A percentile compares a stretch with the other conserved stretches of the same genome.
These are phyloP conservation scores for Clarireedia monteithiana DNA, from an alignment of 2,329 filamentous ascomycete species.

Conservation along the genomic window DNA sequence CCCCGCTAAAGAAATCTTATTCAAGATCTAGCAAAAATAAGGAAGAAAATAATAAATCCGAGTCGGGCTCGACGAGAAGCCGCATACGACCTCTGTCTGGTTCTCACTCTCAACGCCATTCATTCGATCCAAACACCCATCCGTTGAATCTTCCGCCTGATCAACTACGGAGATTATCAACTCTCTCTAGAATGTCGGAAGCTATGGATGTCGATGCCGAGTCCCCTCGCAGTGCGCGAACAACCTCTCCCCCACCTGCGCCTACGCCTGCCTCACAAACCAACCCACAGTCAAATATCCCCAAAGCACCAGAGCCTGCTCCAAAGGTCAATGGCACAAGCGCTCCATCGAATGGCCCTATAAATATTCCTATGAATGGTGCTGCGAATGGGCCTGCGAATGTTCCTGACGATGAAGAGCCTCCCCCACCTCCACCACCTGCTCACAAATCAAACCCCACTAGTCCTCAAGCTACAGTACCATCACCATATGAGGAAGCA, in stretches of 20 bases:
- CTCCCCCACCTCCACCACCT: constrained; percentile 55
- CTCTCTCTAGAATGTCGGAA: constrained; percentile 51
- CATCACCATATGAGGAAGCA: constrained; percentile 55
- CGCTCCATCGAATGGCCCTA: background rate
- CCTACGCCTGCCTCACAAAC: constrained; percentile 27
- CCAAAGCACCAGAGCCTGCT: constrained; percentile 29
- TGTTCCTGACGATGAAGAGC: constrained; percentile 15
- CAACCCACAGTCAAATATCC: background rate
- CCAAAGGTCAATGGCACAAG: constrained; percentile 37
- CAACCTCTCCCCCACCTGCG: constrained; percentile 46
- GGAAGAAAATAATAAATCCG: constrained; percentile 21
- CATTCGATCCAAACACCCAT: constrained; percentile 63
- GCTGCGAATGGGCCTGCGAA: constrained; percentile 31
- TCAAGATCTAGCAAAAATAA: constrained; percentile 23
- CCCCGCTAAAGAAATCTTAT: constrained; percentile 27
- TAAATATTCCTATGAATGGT: constrained; percentile 31
- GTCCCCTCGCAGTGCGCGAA: constrained; percentile 35
- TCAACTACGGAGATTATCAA: constrained; percentile 70
- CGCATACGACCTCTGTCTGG: constrained; percentile 24
- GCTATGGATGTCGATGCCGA: constrained; percentile 68
- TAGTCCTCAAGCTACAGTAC: constrained; percentile 44
- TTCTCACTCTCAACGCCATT: constrained; percentile 30
- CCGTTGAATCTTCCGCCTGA: constrained; percentile 87
- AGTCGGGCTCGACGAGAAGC: constrained; percentile 25
- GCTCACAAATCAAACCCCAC: constrained; percentile 61